A percentile compares a stretch with the other conserved stretches of the same genome.
phyloP scores from a whole-genome alignment of 345 rosid genomes.

The Lepidium didymum region DNA sequence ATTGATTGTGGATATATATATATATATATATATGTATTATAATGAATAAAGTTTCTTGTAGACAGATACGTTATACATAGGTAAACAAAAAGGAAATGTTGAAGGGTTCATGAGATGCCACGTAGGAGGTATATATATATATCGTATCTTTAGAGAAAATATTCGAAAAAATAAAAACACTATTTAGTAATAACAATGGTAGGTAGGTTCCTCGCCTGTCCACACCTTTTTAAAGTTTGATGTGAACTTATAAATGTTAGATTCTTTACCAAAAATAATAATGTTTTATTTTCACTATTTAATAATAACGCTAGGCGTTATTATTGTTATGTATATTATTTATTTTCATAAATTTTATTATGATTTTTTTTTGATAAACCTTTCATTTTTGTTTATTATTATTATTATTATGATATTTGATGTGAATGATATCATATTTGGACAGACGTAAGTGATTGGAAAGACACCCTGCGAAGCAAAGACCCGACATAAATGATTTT shows the following conservation, averaged over 20 bases:
- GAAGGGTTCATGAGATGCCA: slow-evolving; percentile 21
- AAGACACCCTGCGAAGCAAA: not conserved
- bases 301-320: too few relatives aligned
- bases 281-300: not conserved
- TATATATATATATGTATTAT: too few relatives aligned
- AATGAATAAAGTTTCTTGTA: too few relatives aligned
- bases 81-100: not conserved
- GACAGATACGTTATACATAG: too few relatives aligned
- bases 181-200: slow-evolving; percentile 10
- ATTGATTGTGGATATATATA: too few relatives aligned
- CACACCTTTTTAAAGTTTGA: slow-evolving; percentile 11
- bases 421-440: not conserved
- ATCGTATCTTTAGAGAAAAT: not conserved
- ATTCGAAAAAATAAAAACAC: too few relatives aligned
- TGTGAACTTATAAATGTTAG: slow-evolving; percentile 3
- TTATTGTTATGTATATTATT: too few relatives aligned
- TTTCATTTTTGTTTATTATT: too few relatives aligned
- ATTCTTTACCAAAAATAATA: not conserved
- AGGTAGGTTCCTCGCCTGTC: slow-evolving; percentile 19
- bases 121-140: slow-evolving; percentile 7
- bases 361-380: too few relatives aligned
- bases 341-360: too few relatives aligned
- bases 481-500: not conserved
- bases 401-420: too few relatives aligned
- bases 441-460: not conserved